Conservation (phyloP, 768 basidiomycete species). For the Boletus barrowsii region DNA sequence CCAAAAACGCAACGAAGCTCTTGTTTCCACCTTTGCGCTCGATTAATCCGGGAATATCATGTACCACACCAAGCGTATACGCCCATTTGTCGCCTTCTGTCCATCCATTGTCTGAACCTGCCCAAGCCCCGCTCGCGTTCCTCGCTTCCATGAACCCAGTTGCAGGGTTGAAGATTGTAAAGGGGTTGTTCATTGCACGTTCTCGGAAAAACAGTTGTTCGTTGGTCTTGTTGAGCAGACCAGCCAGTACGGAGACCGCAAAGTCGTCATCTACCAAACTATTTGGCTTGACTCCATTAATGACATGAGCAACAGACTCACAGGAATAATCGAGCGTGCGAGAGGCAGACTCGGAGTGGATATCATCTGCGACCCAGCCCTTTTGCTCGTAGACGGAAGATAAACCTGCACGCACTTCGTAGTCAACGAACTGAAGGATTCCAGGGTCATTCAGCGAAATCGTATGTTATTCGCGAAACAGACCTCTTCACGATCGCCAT, state of each 20-base stretch:
- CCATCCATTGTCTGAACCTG: conserved; percentile 71
- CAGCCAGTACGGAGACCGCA: conserved; percentile 63
- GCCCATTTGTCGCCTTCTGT: conserved; percentile 81
- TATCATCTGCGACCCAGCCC: conserved; percentile 77
- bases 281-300: neutral
- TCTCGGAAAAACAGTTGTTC: conserved; percentile 51
- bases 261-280: conserved; percentile 66
- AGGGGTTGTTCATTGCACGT: conserved; percentile 56
- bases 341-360: conserved; percentile 77
- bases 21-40: conserved; percentile 60
- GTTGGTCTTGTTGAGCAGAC: conserved; percentile 45
- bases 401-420: conserved; percentile 79
- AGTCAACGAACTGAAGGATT: conserved; percentile 56
- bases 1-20: conserved; percentile 63
- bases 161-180: conserved; percentile 58
- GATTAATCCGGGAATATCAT: conserved; percentile 63
- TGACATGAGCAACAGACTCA: conserved; percentile 31
- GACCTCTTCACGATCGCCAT: conserved; percentile 72
- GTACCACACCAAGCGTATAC: conserved; percentile 77
- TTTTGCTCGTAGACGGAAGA: conserved; percentile 61
- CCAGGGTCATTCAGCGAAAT: neutral
- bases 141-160: conserved; percentile 85
- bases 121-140: conserved; percentile 66
- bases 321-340: conserved; percentile 79
- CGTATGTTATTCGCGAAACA: conserved; percentile 3